Percentiles rank a stretch among this genome's conserved stretches.
phyloP scores from a whole-genome alignment of 169 alveolate genomes.

The Eimeria maxima region DNA sequence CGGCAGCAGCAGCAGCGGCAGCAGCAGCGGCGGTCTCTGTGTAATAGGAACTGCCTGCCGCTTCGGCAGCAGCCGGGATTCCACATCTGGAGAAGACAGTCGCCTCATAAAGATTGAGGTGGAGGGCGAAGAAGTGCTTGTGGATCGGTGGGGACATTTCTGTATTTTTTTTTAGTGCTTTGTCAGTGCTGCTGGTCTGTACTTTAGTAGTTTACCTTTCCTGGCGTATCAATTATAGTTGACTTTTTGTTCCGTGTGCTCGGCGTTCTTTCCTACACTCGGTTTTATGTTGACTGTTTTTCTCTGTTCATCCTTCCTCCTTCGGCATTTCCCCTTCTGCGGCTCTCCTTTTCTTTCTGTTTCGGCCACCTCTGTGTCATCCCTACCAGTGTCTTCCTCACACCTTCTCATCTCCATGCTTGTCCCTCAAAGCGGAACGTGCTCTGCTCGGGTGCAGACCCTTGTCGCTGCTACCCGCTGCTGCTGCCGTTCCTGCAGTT shows the following conservation, averaged over 20 bases:
- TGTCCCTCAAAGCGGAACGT: background rate
- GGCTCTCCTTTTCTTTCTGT: background rate
- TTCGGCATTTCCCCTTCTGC: background rate
- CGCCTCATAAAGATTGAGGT: slow-evolving; percentile 49
- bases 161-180: background rate
- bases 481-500: slow-evolving; percentile 65
- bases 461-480: background rate
- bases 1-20: slow-evolving; percentile 58
- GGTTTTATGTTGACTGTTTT: background rate
- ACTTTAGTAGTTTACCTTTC: background rate
- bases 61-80: slow-evolving; percentile 29
- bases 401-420: background rate
- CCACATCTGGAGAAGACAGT: background rate
- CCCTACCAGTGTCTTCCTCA: background rate
- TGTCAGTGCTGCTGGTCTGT: background rate
- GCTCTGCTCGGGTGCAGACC: too few relatives aligned
- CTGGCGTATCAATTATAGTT: background rate
- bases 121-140: slow-evolving; percentile 46
- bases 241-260: background rate
- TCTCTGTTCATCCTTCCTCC: background rate
- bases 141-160: slow-evolving; percentile 26
- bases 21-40: slow-evolving; percentile 55
- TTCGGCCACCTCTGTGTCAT: background rate
- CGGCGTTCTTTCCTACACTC: too few relatives aligned
- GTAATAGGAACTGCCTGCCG: slow-evolving; percentile 34